Conservation (phyloP, 345 rosid species). For the Cardamine resedifolia region DNA sequence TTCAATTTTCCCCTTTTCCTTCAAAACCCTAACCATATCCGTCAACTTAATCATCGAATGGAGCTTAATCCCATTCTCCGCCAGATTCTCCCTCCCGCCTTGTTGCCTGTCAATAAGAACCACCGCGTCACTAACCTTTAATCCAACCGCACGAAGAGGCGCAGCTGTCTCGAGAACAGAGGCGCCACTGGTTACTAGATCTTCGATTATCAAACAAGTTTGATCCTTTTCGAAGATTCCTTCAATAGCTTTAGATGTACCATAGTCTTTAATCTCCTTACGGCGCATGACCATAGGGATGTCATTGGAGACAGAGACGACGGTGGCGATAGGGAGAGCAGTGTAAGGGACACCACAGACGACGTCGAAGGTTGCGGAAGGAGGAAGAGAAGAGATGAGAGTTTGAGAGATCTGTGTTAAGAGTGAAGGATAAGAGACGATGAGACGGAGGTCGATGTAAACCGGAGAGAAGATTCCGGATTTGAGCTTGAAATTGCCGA, state of each 20-base stretch:
- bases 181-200: constrained; percentile 85
- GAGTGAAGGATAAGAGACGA: constrained; percentile 79
- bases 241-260: constrained; percentile 84
- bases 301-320: constrained; percentile 60
- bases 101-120: constrained; percentile 91
- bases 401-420: constrained; percentile 71
- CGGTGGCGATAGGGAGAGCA: constrained; percentile 90
- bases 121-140: constrained; percentile 81
- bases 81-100: constrained; percentile 86
- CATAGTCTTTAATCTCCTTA: constrained; percentile 86
- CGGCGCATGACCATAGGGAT: constrained; percentile 95
- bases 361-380: constrained; percentile 55
- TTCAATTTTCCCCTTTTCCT: constrained; percentile 72
- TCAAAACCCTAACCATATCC: constrained; percentile 85
- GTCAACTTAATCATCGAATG: constrained; percentile 73
- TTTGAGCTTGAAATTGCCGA: constrained; percentile 86
- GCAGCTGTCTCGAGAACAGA: constrained; percentile 91
- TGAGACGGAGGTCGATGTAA: constrained; percentile 95
- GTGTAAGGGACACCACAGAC: constrained; percentile 97
- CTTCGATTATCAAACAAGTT: constrained; percentile 72
- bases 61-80: constrained; percentile 66
- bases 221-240: constrained; percentile 60
- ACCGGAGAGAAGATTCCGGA: constrained; percentile 90
- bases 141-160: constrained; percentile 75
- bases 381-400: constrained; percentile 62